Evolutionary conservation across 2,329 filamentous ascomycete species (phyloP).

Genomic region (Xylariaceae sp.): DNA sequence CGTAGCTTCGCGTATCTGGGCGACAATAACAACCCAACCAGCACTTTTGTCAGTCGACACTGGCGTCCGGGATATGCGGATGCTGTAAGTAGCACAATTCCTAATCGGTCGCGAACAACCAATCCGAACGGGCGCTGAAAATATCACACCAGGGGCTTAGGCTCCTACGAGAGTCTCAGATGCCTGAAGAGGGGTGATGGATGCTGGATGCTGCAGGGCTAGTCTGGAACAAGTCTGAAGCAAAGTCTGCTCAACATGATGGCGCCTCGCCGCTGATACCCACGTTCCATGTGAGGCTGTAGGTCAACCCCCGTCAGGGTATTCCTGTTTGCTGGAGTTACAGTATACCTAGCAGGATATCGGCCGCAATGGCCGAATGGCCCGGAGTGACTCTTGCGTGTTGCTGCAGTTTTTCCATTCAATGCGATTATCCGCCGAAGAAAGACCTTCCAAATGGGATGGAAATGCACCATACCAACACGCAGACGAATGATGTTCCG

Average conservation of each 20-base stretch:
- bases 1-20: too few relatives aligned
- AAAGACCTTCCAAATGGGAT: too few relatives aligned
- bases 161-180: constrained; percentile 7
- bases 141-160: constrained; percentile 20
- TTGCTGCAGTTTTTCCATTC: too few relatives aligned
- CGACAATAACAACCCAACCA: too few relatives aligned
- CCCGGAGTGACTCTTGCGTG: too few relatives aligned
- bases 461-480: too few relatives aligned
- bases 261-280: not conserved
- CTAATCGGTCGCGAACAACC: not conserved
- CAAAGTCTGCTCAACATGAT: not conserved
- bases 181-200: not conserved
- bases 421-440: too few relatives aligned
- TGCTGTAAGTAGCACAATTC: not conserved
- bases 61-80: constrained; percentile 10
- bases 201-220: constrained; percentile 5
- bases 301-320: constrained; percentile 14
- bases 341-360: too few relatives aligned
- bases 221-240: constrained; percentile 15
- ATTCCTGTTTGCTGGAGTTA: not conserved
- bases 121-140: constrained; percentile 6
- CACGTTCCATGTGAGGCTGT: not conserved
- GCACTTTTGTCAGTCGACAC: not conserved
- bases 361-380: too few relatives aligned
- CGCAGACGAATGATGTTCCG: too few relatives aligned